phyloP scores from a whole-genome alignment of 202 grass and related monocot species.

The Digitaria exilis region DNA sequence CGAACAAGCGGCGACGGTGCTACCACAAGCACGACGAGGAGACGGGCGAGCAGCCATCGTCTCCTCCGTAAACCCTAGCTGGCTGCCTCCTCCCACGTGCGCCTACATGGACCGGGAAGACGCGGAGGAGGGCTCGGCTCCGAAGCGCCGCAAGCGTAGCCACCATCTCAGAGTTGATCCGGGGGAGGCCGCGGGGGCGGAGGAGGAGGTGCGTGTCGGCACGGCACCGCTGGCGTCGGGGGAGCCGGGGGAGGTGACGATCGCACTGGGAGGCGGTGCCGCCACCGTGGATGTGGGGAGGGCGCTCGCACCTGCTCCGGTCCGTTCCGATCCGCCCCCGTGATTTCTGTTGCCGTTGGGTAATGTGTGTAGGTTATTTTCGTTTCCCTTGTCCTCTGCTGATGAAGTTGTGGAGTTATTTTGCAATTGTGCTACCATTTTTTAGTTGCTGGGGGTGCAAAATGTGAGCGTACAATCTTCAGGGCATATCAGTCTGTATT shows the following conservation, averaged over 20 bases:
- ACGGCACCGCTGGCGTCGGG: not conserved
- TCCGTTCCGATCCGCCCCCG: conserved; percentile 13
- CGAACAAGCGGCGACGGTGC: too few relatives aligned
- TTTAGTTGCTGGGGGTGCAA: not conserved
- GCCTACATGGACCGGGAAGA: not conserved
- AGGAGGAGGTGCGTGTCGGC: not conserved
- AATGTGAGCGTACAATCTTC: too few relatives aligned
- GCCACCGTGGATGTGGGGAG: not conserved
- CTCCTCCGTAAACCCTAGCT: not conserved
- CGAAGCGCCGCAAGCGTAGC: not conserved
- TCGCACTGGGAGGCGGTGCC: not conserved
- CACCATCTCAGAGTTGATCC: not conserved
- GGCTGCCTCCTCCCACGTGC: not conserved
- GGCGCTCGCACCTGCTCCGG: not conserved
- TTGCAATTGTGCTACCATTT: not conserved
- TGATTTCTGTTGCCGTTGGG: conserved; percentile 1
- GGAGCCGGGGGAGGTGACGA: not conserved
- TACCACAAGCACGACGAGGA: too few relatives aligned
- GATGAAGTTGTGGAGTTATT: not conserved
- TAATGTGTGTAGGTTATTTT: not conserved
- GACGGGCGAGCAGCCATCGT: too few relatives aligned
- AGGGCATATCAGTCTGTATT: too few relatives aligned
- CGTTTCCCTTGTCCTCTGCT: not conserved
- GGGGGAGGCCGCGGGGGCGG: not conserved
- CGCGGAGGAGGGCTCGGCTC: not conserved